Evolutionary conservation across 768 basidiomycete genomes (phyloP), one percentile per base, ranked within the genome.

Genomic region (Hydnomerulius pinastri): DNA sequence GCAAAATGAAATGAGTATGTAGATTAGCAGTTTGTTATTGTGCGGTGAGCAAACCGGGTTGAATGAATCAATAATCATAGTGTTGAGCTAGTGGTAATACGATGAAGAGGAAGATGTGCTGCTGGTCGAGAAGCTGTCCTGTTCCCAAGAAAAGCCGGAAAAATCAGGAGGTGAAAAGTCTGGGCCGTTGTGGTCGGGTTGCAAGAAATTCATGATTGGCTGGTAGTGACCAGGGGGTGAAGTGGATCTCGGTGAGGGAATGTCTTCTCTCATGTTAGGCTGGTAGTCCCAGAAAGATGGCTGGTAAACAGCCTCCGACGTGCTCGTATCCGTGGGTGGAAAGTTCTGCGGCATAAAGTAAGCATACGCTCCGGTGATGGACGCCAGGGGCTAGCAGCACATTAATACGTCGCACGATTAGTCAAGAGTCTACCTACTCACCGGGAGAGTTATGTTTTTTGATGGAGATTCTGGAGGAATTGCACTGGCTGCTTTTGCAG

Each of bases 61-160:
- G 56, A 64, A 18, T 66, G 59, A 64, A 48, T 42, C 25, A 59
- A 64, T 68, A 68, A 24, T 66, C 56, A 66, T 50, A 17, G 12
- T 6, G 55, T 58, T 41, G 40, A 28, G 28, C 36, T 56, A 63
- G 48, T 50, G 21, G 46, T 60, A 59, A 41, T 51, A 67, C n/a
- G 54, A 43, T 6, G 46, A 53, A 10, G 46, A 38, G 29, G 43
- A 43, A 35, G 43, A 50, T 13, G 30, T 23, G 29, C 24, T 29
- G 17, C 23, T 37, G 17, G 33, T 27, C 10, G 40, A 20, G 25
- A 57, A 63, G 43, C 37, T 45, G 48, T 62, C 50, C 33, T 50
- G 55, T 43, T 53, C 43, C 67, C 66, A 68, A 21, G 63, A 33
- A 15, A 59, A 53, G 20, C 41, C n/a, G 11, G 65, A 37, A 49